These are phyloP conservation scores for Xylariaceae sp. DNA, from an alignment of 2,329 filamentous ascomycete genomes.

Conservation along the genomic window DNA sequence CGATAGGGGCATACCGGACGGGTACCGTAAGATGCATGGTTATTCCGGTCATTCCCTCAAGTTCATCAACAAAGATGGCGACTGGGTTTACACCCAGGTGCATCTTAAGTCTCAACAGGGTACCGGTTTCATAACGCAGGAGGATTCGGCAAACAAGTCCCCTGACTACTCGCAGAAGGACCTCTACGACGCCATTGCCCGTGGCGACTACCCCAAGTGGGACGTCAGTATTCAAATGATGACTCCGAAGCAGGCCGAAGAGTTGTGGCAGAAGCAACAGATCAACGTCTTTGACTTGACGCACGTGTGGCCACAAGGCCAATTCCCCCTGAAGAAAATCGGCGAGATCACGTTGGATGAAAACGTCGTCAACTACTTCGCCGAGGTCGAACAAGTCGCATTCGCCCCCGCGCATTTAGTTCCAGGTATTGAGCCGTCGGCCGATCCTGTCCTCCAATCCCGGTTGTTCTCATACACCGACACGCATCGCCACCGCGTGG, in stretches of 20 bases:
- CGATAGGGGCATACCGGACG: slow-evolving; percentile 61
- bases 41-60: slow-evolving; percentile 65
- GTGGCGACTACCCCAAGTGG: slow-evolving; percentile 58
- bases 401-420: slow-evolving; percentile 64
- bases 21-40: slow-evolving; percentile 61
- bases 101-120: slow-evolving; percentile 61
- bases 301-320: slow-evolving; percentile 61
- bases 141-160: slow-evolving; percentile 53
- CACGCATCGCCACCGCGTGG: slow-evolving; percentile 53
- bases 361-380: slow-evolving; percentile 63
- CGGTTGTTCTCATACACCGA: slow-evolving; percentile 68
- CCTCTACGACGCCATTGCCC: slow-evolving; percentile 57
- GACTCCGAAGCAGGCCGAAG: slow-evolving; percentile 39
- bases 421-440: slow-evolving; percentile 63
- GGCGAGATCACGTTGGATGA: slow-evolving; percentile 60
- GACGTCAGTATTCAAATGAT: slow-evolving; percentile 60
- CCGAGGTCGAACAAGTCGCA: slow-evolving; percentile 64
- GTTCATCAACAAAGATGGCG: slow-evolving; percentile 59
- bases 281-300: slow-evolving; percentile 66
- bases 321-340: slow-evolving; percentile 56
- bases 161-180: slow-evolving; percentile 61
- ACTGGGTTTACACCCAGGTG: slow-evolving; percentile 61
- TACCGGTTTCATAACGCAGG: slow-evolving; percentile 53
- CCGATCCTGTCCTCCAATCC: slow-evolving; percentile 64
- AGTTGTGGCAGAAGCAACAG: slow-evolving; percentile 54